A percentile compares a stretch with the other conserved stretches of the same genome.
Conservation (phyloP, 345 rosid species). For the Gossypium australe region DNA sequence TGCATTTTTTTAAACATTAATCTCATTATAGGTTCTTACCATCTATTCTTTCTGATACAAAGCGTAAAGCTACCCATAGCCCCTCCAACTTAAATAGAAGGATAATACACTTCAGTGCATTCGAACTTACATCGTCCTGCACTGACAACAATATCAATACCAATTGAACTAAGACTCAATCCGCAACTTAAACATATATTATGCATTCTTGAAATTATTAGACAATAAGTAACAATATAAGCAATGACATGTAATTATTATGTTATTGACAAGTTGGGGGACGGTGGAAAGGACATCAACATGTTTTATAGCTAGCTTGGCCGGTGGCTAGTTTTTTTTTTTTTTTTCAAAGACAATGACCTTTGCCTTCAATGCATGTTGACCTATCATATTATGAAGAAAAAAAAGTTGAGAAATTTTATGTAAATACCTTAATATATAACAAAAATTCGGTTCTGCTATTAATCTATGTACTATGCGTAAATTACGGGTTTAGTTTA, state of each 20-base stretch:
- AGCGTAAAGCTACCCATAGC: too few species aligned
- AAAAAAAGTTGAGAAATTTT: not conserved
- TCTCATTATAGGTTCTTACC: too few species aligned
- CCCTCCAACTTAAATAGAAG: too few species aligned
- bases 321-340: not conserved
- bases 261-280: not conserved
- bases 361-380: not conserved
- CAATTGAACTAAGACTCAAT: too few species aligned
- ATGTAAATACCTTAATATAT: not conserved
- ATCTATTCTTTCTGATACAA: too few species aligned
- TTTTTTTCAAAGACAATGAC: not conserved
- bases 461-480: too few species aligned
- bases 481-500: too few species aligned
- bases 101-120: rapidly evolving
- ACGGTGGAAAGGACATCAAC: not conserved
- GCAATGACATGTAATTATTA: not conserved
- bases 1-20: too few species aligned
- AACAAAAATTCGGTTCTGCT: conserved; percentile 17
- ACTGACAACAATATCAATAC: too few species aligned
- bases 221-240: not conserved
- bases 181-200: not conserved
- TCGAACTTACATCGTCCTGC: too few species aligned
- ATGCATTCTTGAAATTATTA: not conserved
- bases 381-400: not conserved
- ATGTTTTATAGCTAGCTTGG: not conserved